Conservation (phyloP, 192 early-diverging fungal genomes). For the Gorgonomyces haynaldii region DNA sequence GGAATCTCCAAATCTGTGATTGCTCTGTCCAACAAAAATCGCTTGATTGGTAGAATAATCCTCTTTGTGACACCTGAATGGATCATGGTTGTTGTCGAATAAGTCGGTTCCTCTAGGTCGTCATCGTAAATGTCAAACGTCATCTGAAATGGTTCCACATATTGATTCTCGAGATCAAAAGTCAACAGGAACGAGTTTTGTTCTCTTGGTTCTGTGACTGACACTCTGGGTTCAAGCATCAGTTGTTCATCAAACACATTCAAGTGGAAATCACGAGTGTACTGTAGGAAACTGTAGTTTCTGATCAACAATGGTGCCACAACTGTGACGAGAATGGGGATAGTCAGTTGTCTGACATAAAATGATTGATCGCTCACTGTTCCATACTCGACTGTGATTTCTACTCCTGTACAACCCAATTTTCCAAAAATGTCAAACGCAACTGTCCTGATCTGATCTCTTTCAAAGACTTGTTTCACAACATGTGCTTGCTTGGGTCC, state of each 20-base stretch:
- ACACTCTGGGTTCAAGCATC: conserved; percentile 24
- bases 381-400: conserved; percentile 62
- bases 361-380: conserved; percentile 32
- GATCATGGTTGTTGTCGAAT: conserved; percentile 19
- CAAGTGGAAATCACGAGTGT: conserved; percentile 13
- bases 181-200: conserved; percentile 53
- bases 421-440: conserved; percentile 70
- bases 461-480: no score
- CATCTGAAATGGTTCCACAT: conserved; percentile 62
- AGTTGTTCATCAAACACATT: conserved; percentile 25
- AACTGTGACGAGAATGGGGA: conserved; percentile 61
- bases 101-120: not conserved
- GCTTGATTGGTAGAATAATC: conserved; percentile 55
- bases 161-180: conserved; percentile 64
- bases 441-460: no score
- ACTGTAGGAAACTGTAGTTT: conserved; percentile 56
- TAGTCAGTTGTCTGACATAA: conserved; percentile 52
- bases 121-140: conserved; percentile 49
- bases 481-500: no score
- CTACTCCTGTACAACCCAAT: conserved; percentile 49
- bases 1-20: conserved; percentile 47
- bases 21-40: conserved; percentile 41
- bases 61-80: conserved; percentile 35
- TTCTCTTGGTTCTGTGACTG: conserved; percentile 2
- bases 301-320: conserved; percentile 45